A percentile compares a stretch with the other conserved stretches of the same genome.
phyloP scores from a whole-genome alignment of 441 rosid genomes.

The Populus tomentosa region DNA sequence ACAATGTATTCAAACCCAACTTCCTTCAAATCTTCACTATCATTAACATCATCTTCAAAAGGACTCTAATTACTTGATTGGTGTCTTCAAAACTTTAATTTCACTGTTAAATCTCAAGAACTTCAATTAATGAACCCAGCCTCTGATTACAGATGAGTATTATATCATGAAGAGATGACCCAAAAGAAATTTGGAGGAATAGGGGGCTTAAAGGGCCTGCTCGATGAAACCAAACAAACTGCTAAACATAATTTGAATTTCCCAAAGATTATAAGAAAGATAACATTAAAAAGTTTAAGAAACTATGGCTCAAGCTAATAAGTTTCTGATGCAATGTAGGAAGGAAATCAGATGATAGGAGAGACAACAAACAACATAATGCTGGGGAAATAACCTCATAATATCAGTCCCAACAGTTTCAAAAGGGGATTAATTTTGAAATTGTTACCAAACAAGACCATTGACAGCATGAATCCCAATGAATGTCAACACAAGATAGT shows the following conservation, averaged over 20 bases:
- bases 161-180: slow-evolving; percentile 32
- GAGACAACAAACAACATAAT: not conserved
- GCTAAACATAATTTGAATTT: not conserved
- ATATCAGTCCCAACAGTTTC: not conserved
- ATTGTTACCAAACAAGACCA: not conserved
- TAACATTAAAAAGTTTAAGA: not conserved
- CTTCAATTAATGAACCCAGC: slow-evolving; percentile 64
- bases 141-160: slow-evolving; percentile 34
- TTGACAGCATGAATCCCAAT: not conserved
- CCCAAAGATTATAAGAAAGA: not conserved
- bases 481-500: not conserved
- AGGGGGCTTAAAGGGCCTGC: slow-evolving; percentile 11
- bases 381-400: not conserved
- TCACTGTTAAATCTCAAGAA: slow-evolving; percentile 90
- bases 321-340: not conserved
- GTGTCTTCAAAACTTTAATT: slow-evolving; percentile 89
- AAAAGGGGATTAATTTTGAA: not conserved
- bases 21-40: slow-evolving; percentile 95
- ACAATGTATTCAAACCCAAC: slow-evolving; percentile 92
- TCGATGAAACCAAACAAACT: slow-evolving; percentile 7
- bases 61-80: slow-evolving; percentile 93
- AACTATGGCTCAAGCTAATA: not conserved
- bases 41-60: slow-evolving; percentile 90
- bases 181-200: slow-evolving; percentile 22
- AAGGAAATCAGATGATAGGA: not conserved